These are phyloP conservation scores for Colletotrichum spinosum DNA, from an alignment of 2,329 filamentous ascomycete species.

Conservation along the genomic window DNA sequence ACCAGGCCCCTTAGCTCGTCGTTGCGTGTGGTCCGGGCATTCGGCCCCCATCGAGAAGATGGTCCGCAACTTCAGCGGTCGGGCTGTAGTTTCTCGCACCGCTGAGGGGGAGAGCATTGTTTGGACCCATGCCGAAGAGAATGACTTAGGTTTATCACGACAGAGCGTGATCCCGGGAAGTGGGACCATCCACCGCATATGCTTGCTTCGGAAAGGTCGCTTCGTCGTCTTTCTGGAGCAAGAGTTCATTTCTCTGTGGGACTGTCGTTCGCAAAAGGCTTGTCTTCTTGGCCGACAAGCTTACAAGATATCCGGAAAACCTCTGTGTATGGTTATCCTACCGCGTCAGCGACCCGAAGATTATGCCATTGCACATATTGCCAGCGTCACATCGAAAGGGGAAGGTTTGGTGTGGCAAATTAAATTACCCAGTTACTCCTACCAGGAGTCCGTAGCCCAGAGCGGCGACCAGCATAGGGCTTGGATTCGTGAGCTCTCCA, in stretches of 20 bases:
- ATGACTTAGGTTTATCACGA: constrained; percentile 68
- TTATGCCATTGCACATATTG: constrained; percentile 74
- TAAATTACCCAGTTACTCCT: constrained; percentile 63
- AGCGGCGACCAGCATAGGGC: constrained; percentile 49
- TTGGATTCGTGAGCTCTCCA: constrained; percentile 74
- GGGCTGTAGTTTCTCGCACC: constrained; percentile 84
- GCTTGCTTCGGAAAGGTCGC: constrained; percentile 79
- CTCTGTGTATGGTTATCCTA: constrained; percentile 82
- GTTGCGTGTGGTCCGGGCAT: constrained; percentile 85
- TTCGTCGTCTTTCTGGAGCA: constrained; percentile 86
- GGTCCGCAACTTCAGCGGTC: constrained; percentile 84
- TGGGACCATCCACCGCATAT: constrained; percentile 83
- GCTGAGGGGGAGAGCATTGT: constrained; percentile 82
- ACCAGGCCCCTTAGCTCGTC: constrained; percentile 69
- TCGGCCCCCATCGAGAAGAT: constrained; percentile 85
- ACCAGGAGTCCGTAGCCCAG: constrained; percentile 40
- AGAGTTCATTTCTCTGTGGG: constrained; percentile 80
- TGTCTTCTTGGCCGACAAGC: constrained; percentile 66
- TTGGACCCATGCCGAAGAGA: constrained; percentile 76
- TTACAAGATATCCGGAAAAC: constrained; percentile 75
- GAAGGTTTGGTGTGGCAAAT: constrained; percentile 87
- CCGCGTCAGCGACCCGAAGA: constrained; percentile 70
- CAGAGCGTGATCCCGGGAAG: constrained; percentile 76
- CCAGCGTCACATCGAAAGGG: constrained; percentile 84
- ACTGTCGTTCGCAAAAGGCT: constrained; percentile 73